These are phyloP conservation scores for Acanthamoeba royreba DNA, from an alignment of 208 protist genomes.

Conservation along the genomic window DNA sequence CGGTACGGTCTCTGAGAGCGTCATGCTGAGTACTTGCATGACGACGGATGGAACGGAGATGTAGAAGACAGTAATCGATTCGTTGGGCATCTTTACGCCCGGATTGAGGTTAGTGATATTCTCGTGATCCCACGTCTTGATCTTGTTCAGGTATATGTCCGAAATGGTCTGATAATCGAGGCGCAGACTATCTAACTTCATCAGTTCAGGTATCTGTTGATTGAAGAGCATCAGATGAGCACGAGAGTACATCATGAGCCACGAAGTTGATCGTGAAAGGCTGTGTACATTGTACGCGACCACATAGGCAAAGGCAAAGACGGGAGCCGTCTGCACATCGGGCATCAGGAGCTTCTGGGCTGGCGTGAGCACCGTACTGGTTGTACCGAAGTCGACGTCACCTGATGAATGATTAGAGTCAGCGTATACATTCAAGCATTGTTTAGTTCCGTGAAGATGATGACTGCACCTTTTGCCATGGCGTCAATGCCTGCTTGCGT, in stretches of 20 bases:
- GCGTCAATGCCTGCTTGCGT: background rate
- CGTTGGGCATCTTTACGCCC: background rate
- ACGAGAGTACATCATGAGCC: too few species aligned
- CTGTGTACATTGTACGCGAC: background rate
- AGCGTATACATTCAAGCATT: background rate
- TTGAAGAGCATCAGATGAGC: background rate
- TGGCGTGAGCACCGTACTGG: background rate
- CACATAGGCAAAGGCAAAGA: background rate
- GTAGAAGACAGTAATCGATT: background rate
- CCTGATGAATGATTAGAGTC: background rate
- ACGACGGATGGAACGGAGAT: background rate
- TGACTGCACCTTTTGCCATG: background rate
- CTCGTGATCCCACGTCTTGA: background rate
- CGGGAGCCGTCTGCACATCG: background rate
- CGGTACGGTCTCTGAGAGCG: background rate
- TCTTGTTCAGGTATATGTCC: background rate
- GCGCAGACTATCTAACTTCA: background rate
- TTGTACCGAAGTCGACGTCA: background rate
- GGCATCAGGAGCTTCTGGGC: background rate
- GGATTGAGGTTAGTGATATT: background rate
- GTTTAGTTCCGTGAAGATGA: background rate
- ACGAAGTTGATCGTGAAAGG: too few species aligned
- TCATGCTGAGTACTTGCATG: background rate
- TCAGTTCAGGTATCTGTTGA: background rate
- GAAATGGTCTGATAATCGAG: background rate